Conservation (phyloP, 306 rosid species). For the Acacia confusa region DNA sequence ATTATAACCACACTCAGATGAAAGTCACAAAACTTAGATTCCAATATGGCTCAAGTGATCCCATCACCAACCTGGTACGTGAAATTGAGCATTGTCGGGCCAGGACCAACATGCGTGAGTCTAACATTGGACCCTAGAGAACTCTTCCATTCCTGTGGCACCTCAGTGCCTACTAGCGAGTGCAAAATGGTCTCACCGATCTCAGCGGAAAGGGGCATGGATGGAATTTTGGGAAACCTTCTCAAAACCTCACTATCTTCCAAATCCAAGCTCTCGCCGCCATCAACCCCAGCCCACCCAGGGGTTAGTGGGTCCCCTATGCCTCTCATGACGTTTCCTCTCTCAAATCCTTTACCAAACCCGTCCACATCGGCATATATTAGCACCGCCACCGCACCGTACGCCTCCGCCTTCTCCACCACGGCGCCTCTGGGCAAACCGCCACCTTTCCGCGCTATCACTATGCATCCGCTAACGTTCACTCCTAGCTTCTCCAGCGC, state of each 20-base stretch:
- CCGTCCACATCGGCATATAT: conserved; percentile 50
- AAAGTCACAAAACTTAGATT: neutral
- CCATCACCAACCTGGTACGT: conserved; percentile 71
- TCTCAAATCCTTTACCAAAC: conserved; percentile 77
- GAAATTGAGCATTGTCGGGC: conserved; percentile 76
- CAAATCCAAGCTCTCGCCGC: conserved; percentile 62
- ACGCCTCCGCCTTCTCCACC: conserved; percentile 65
- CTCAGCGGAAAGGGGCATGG: conserved; percentile 74
- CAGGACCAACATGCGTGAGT: conserved; percentile 64
- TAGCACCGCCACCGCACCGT: conserved; percentile 77
- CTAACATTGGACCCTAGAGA: conserved; percentile 30
- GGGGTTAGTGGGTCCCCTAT: conserved; percentile 94
- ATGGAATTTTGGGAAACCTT: conserved; percentile 88
- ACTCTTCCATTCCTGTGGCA: conserved; percentile 64
- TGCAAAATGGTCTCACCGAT: conserved; percentile 56
- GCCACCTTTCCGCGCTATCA: conserved; percentile 61
- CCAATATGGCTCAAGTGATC: neutral
- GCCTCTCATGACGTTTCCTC: conserved; percentile 87
- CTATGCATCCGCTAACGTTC: conserved; percentile 72
- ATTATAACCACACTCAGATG: neutral
- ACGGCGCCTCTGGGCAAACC: conserved; percentile 53
- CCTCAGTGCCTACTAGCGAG: conserved; percentile 47
- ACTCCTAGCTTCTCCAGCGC: conserved; percentile 49
- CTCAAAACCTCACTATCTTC: conserved; percentile 65
- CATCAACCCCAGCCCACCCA: conserved; percentile 83